phyloP scores from a whole-genome alignment of 345 rosid species.

The Eucalyptus tenuipes region DNA sequence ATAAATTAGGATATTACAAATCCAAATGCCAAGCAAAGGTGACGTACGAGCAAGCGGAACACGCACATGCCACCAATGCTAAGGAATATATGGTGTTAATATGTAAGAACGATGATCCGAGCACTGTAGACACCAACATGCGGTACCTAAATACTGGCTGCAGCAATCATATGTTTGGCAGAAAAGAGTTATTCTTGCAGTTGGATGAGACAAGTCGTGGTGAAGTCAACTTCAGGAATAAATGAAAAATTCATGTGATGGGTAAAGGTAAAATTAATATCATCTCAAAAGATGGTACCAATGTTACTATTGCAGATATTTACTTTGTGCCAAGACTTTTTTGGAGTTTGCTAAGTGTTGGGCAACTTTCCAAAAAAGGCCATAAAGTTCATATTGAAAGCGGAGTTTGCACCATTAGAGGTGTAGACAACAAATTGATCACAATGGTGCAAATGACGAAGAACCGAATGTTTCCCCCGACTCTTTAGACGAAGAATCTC shows the following conservation, averaged over 20 bases:
- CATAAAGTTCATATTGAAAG: neutral
- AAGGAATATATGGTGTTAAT: neutral
- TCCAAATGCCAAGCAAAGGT: too few species aligned
- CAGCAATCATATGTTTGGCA: neutral
- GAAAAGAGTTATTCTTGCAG: neutral
- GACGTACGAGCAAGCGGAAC: rapidly evolving
- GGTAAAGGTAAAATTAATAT: neutral
- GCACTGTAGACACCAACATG: neutral
- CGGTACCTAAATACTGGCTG: neutral
- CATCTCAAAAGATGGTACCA: neutral
- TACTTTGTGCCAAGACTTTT: neutral
- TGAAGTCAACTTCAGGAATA: neutral
- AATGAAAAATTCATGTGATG: too few species aligned
- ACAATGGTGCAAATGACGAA: too few species aligned
- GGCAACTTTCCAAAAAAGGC: neutral
- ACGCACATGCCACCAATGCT: neutral
- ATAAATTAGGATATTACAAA: neutral
- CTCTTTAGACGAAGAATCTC: neutral
- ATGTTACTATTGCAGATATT: neutral
- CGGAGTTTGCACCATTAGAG: neutral
- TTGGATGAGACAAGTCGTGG: neutral
- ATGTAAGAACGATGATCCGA: neutral
- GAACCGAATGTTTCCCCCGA: rapidly evolving
- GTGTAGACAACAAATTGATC: neutral
- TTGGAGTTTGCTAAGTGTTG: neutral